phyloP scores from a whole-genome alignment of 23 red algal species.

The Pyropia haitanensis region DNA sequence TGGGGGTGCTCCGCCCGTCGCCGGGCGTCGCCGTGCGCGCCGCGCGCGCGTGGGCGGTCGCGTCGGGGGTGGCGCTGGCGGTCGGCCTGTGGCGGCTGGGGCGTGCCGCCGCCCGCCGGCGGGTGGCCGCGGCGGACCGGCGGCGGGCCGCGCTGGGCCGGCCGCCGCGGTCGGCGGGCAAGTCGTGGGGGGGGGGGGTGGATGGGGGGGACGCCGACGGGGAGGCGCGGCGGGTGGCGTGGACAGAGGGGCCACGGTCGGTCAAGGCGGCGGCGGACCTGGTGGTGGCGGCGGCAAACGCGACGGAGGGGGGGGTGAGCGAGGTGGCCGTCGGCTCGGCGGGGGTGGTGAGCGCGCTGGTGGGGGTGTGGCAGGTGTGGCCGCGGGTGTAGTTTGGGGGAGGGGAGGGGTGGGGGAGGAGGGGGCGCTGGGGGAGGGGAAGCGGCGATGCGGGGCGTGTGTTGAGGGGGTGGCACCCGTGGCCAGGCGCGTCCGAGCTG shows the following conservation, averaged over 20 bases:
- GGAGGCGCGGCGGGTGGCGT: too few relatives aligned
- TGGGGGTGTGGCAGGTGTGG: constrained; percentile 39
- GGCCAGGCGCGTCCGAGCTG: too few relatives aligned
- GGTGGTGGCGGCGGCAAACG: constrained; percentile 12
- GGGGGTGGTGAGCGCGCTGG: constrained; percentile 26
- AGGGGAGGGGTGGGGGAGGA: not conserved
- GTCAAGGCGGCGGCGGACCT: constrained; percentile 24
- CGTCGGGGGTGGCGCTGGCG: constrained; percentile 13
- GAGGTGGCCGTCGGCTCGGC: constrained; percentile 18
- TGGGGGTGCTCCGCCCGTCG: constrained; percentile 13
- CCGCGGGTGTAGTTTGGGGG: constrained; percentile 8
- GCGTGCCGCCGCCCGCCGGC: not conserved
- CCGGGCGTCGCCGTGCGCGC: constrained; percentile 9
- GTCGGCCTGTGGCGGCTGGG: not conserved
- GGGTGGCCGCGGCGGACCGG: not conserved
- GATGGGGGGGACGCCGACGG: too few relatives aligned
- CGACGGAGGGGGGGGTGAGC: not conserved
- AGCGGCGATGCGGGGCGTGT: too few relatives aligned
- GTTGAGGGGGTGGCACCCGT: too few relatives aligned
- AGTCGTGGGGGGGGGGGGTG: too few relatives aligned
- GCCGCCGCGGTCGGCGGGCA: too few relatives aligned
- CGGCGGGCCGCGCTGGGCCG: too few relatives aligned
- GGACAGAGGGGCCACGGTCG: not conserved
- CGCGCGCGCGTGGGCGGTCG: constrained; percentile 29
- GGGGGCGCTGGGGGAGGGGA: too few relatives aligned